Conservation (phyloP, 31 red algal species). For the Bonnemaisonia californica region DNA sequence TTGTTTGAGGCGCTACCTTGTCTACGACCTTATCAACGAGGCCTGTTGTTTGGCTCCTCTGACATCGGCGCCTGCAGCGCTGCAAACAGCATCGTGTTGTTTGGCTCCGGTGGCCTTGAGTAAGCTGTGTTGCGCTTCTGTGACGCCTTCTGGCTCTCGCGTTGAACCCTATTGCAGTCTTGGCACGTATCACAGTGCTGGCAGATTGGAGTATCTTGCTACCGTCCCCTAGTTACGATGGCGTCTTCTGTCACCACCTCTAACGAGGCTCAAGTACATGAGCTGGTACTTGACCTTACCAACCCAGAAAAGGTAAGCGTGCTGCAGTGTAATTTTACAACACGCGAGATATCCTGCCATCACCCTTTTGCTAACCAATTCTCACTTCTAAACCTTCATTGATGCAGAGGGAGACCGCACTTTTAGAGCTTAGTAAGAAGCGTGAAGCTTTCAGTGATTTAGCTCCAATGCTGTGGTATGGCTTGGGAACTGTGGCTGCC, state of each 20-base stretch:
- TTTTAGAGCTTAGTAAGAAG: slow-evolving; percentile 95
- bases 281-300: slow-evolving; percentile 67
- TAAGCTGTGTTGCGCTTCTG: too few relatives aligned
- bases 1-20: too few relatives aligned
- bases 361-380: not conserved
- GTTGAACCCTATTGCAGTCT: too few relatives aligned
- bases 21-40: too few relatives aligned
- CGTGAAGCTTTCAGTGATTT: slow-evolving; percentile 89
- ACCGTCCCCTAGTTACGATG: not conserved
- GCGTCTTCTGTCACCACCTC: slow-evolving; percentile 36
- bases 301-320: slow-evolving; percentile 68
- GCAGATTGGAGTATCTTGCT: too few relatives aligned
- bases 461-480: slow-evolving; percentile 94
- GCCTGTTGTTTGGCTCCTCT: too few relatives aligned
- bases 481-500: slow-evolving; percentile 89
- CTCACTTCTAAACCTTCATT: too few relatives aligned
- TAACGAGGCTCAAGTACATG: slow-evolving; percentile 62
- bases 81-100: too few relatives aligned
- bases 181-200: too few relatives aligned
- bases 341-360: not conserved
- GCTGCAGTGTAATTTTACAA: not conserved
- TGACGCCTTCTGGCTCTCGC: too few relatives aligned
- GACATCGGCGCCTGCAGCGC: too few relatives aligned
- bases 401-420: slow-evolving; percentile 82
- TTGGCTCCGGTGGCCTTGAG: too few relatives aligned